Evolutionary conservation across 768 basidiomycete species (phyloP).

Genomic region (Kwoniella europaea): DNA sequence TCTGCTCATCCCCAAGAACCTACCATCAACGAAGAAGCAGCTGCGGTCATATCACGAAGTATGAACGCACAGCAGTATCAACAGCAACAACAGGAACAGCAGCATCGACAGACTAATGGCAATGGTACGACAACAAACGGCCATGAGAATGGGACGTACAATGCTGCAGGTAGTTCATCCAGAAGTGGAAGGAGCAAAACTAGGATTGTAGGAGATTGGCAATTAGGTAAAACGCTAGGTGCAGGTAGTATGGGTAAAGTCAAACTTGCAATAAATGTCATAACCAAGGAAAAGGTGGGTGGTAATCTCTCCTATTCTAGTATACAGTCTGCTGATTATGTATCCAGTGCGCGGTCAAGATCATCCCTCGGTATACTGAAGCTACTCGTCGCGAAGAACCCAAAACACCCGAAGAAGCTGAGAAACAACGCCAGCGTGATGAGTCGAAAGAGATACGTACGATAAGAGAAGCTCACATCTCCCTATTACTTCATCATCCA

Average conservation of each 20-base stretch:
- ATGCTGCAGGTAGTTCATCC: constrained; percentile 7
- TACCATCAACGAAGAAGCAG: constrained; percentile 47
- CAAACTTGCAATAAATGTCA: constrained; percentile 87
- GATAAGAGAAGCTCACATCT: constrained; percentile 91
- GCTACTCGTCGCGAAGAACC: constrained; percentile 61
- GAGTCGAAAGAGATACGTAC: constrained; percentile 96
- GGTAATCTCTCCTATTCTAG: not conserved
- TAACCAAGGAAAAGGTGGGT: constrained; percentile 89
- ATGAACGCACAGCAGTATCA: constrained; percentile 19
- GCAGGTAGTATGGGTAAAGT: constrained; percentile 99
- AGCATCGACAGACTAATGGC: not conserved
- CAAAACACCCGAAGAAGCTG: constrained; percentile 58
- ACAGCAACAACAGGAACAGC: not conserved
- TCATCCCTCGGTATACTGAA: constrained; percentile 83
- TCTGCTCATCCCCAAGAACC: constrained; percentile 39
- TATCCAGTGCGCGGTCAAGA: constrained; percentile 92
- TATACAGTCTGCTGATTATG: constrained; percentile 6
- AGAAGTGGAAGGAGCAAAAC: constrained; percentile 33
- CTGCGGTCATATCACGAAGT: constrained; percentile 21
- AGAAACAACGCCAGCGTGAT: constrained; percentile 82
- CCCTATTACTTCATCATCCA: constrained; percentile 94
- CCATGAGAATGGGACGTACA: not conserved
- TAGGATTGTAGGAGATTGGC: constrained; percentile 87
- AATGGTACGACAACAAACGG: constrained; percentile 1
- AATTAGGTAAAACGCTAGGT: constrained; percentile 92